A percentile compares a stretch with the other conserved stretches of the same genome.
Evolutionary conservation across 257 asterid genomes (phyloP).

Genomic region (Salvia splendens): DNA sequence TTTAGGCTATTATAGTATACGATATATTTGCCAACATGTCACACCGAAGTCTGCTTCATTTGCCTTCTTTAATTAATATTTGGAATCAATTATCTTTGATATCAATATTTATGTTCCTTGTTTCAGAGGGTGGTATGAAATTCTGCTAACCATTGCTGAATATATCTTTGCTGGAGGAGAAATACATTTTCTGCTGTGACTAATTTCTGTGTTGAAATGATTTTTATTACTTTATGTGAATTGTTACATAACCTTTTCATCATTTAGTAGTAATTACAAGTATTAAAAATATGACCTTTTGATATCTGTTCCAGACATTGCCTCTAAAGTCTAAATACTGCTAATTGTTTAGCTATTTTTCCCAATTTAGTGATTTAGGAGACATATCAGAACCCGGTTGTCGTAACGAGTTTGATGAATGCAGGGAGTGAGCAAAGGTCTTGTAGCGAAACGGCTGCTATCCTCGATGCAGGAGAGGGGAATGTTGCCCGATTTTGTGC

Average conservation of each 20-base stretch:
- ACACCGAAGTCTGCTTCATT: background rate
- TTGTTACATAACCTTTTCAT: background rate
- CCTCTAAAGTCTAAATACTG: no score
- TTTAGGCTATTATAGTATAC: background rate
- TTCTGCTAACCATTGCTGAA: background rate
- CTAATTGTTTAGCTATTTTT: no score
- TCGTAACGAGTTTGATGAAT: background rate
- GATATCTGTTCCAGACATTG: no score
- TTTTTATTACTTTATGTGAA: background rate
- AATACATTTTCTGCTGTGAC: background rate
- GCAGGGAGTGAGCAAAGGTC: constrained; percentile 89
- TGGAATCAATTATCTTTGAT: background rate
- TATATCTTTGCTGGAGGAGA: background rate
- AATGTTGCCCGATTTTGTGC: constrained; percentile 62
- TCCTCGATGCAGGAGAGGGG: constrained; percentile 64
- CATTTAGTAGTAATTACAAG: no score
- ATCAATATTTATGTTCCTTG: background rate
- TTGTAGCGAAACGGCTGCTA: constrained; percentile 76
- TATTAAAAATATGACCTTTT: no score
- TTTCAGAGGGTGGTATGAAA: background rate
- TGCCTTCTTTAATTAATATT: background rate
- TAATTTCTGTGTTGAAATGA: background rate
- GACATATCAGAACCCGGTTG: no score
- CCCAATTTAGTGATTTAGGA: no score
- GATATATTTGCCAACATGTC: background rate